Evolutionary conservation across 2,329 filamentous ascomycete genomes (phyloP).

Genomic region (Phyllosticta paracitricarpa): DNA sequence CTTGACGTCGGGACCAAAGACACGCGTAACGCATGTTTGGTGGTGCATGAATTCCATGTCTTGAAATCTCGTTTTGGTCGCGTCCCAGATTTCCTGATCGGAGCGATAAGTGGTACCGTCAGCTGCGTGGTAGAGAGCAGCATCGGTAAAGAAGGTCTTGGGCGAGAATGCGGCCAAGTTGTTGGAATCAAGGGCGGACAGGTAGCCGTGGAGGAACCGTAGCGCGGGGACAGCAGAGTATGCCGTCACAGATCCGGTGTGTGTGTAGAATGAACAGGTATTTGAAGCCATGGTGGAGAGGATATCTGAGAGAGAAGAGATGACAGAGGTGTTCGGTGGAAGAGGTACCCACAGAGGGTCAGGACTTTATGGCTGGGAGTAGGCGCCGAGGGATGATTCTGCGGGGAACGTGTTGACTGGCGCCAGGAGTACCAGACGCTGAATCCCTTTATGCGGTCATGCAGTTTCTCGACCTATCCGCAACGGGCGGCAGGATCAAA

Average conservation of each 20-base stretch:
- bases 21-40: conserved; percentile 1
- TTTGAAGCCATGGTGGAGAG: background rate
- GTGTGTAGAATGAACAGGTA: conserved; percentile 1
- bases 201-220: background rate
- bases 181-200: conserved; percentile 1
- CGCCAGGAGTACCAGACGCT: background rate
- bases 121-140: conserved; percentile 1
- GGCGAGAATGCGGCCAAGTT: background rate
- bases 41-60: conserved; percentile 6
- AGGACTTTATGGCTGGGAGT: background rate
- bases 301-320: background rate
- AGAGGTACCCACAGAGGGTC: background rate
- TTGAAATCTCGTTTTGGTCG: background rate
- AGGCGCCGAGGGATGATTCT: background rate
- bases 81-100: conserved; percentile 1
- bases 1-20: background rate
- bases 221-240: background rate
- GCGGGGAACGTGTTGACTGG: background rate
- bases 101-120: background rate
- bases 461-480: background rate
- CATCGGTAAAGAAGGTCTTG: background rate
- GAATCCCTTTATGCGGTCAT: background rate
- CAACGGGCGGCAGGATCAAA: background rate
- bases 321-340: background rate
- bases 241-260: background rate